Evolutionary conservation across 768 basidiomycete species (phyloP).

Genomic region (Omphalotus guepiniiformis): DNA sequence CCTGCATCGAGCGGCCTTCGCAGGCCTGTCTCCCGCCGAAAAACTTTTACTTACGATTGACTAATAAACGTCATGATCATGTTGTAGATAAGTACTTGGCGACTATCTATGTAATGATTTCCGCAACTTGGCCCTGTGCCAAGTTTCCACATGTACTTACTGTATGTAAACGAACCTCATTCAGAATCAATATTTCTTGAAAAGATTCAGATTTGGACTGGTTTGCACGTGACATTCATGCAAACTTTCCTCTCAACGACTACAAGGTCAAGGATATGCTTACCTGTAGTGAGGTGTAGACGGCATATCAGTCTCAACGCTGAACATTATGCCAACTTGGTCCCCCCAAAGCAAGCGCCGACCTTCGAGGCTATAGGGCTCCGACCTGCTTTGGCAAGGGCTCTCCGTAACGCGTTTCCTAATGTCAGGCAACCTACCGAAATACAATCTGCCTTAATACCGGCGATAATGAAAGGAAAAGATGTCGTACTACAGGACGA

Average conservation of each 20-base stretch:
- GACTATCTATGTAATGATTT: too few relatives aligned
- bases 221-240: slow-evolving; percentile 3
- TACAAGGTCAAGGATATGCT: background rate
- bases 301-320: slow-evolving; percentile 24
- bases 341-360: slow-evolving; percentile 1
- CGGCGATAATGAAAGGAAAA: slow-evolving; percentile 49
- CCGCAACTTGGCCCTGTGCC: too few relatives aligned
- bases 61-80: too few relatives aligned
- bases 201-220: too few relatives aligned
- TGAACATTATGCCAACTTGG: slow-evolving; percentile 15
- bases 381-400: slow-evolving; percentile 40
- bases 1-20: too few relatives aligned
- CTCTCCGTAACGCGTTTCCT: slow-evolving; percentile 58
- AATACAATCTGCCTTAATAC: slow-evolving; percentile 57
- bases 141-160: too few relatives aligned
- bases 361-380: slow-evolving; percentile 55
- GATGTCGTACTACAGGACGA: slow-evolving; percentile 65
- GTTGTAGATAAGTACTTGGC: too few relatives aligned
- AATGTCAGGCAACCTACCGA: slow-evolving; percentile 52
- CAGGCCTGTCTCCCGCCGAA: too few relatives aligned
- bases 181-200: slow-evolving; percentile 10
- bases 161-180: too few relatives aligned
- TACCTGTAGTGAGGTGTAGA: background rate
- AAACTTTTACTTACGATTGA: too few relatives aligned
- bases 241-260: slow-evolving; percentile 23